A percentile compares a stretch with the other conserved stretches of the same genome.
These are phyloP conservation scores for Suaeda aralocaspica DNA, from an alignment of 148 eudicot species.

Conservation along the genomic window DNA sequence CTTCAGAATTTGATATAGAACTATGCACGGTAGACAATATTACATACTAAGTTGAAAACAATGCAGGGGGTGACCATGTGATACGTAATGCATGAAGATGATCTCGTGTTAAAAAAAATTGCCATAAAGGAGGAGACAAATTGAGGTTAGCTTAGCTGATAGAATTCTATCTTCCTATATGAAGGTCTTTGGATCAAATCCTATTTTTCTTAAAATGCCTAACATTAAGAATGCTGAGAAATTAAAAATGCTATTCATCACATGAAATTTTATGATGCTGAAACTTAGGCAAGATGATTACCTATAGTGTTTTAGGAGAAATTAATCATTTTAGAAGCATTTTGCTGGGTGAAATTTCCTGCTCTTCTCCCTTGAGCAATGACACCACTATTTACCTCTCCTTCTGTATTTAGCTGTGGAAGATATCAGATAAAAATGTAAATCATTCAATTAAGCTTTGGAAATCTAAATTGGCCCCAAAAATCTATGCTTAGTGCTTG, in stretches of 20 bases:
- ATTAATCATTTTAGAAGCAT: constrained; percentile 1
- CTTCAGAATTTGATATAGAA: background rate
- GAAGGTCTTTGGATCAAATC: background rate
- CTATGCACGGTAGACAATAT: background rate
- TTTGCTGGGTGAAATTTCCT: background rate
- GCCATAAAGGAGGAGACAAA: background rate
- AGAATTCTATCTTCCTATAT: constrained; percentile 11
- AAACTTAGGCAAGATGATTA: too few relatives aligned
- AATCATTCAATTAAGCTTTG: constrained; percentile 21
- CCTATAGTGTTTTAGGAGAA: background rate
- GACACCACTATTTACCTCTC: background rate
- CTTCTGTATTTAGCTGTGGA: too few relatives aligned
- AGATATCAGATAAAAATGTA: background rate
- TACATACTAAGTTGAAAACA: background rate
- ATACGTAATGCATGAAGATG: constrained; percentile 1
- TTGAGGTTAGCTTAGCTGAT: constrained; percentile 6
- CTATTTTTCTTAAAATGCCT: background rate
- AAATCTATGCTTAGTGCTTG: constrained; percentile 33
- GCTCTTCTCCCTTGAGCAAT: background rate
- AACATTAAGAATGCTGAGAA: background rate
- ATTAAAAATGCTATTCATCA: background rate
- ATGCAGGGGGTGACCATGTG: background rate
- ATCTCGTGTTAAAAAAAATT: constrained; percentile 3
- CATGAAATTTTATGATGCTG: constrained; percentile 6
- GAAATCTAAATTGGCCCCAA: constrained; percentile 35